Base-by-base conservation (phyloP, 169 alveolate genomes). In the Plasmodium yoelii region DNA sequence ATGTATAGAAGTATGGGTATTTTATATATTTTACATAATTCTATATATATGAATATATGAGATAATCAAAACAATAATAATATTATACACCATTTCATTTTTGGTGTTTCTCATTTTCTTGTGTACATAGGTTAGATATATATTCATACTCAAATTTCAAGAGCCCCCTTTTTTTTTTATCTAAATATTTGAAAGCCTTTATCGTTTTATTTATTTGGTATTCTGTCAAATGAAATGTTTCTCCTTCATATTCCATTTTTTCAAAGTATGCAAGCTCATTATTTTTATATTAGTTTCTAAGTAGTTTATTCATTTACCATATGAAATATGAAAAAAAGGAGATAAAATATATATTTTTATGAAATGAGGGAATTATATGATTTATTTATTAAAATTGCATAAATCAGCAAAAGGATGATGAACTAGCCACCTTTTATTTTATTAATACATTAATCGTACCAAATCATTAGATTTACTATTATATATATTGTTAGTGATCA, bases 181-280 rank as follows among this genome's bases (percentile, higher is more conserved):
- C 90, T 60, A 82, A 68, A 68, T 82, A 82, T n/a, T 61, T 67
- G 63, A 82, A 82, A 24, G 86, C 90, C 18, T 82, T 82, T 34
- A 82, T 49, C 4, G 86, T 68, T 82, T 82, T 82, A 10, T 82
- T 82, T 42, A 82, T 68, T 82, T 82, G 90, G 53, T 82, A 82
- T 57, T 82, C 90, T 24, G 90, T 82, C 56, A 82, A 82, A 53
- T 82, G 90, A 60, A 68, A 82, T 5, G 57, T 69, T 69, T 82
- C 90, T 5, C 90, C 90, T 60, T 67, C 90, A 82, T 68, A 82
- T 55, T 82, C 90, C 90, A 82, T 82, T 57, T 56, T 63, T 49
- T 57, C 19, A 51, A 73, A 13, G 57, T 15, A 39, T 71, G 13
- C 56, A 53, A 57, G 18, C 5, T 15, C 47, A 59, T 71, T 18